Base-by-base conservation (phyloP, 768 basidiomycete genomes). In the Pleurotus giganteus region DNA sequence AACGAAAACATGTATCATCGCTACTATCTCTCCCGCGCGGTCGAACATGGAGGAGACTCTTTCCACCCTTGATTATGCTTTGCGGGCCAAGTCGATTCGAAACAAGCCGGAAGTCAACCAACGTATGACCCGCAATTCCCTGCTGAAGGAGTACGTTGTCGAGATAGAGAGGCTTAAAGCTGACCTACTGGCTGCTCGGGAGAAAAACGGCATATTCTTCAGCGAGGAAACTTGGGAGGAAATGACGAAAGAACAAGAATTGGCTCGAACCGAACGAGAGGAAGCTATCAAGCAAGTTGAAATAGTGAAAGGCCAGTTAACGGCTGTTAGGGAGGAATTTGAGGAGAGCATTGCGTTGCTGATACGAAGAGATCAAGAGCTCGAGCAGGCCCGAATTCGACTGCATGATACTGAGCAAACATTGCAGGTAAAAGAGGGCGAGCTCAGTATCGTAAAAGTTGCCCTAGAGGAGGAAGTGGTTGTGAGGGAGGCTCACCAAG, bases 1-100 rank as follows among this genome's bases (percentile, higher is more conserved):
- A 28, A 99, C 97, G 4, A 98, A 98, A 73, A 99, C 97, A 0
- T 96, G 94, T 63, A 94, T 99, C 65, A 91, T 99, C 58, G 97
- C 95, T 0, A 98, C 97, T 4, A 84, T 98, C 63, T 96, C 94
- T 7, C 96, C 97, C 1, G 91, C 93, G 4, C 85, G 91, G 21
- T 91, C 86, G 23, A 98, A 96, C 66, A 82, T 96, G 74, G 97
- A 99, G 69, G 97, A 98, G 71, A 98, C 97, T 0, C 81, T 97
- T 17, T 97, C 95, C 2, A 99, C 97, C 0, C 86, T 99, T 41
- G 94, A 98, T 68, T 99, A 99, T 62, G 96, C 97, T 27, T 81
- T 93, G 43, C 86, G 92, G 23, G 97, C 97, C 26, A 98, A 96
- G 67, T 90, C 91, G 23, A 98, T 99, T 64, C 83, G 86, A 47